A percentile compares a stretch with the other conserved stretches of the same genome.
phyloP scores from a whole-genome alignment of 805 yeast species.

The Candida nitratophila region DNA sequence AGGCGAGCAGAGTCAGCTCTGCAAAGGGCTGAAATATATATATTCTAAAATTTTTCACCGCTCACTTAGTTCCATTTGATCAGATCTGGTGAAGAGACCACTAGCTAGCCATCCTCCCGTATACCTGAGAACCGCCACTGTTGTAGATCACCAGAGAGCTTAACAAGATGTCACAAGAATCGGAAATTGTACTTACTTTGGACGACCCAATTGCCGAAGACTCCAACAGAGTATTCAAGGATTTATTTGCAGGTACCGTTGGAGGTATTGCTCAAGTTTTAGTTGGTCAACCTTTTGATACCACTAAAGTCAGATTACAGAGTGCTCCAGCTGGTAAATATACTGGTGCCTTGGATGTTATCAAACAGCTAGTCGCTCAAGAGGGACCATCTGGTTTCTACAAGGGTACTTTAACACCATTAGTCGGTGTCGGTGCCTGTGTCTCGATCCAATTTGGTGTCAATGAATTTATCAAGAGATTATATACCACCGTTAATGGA shows the following conservation, averaged over 20 bases:
- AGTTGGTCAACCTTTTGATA: conserved; percentile 94
- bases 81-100: too few species aligned
- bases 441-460: conserved; percentile 95
- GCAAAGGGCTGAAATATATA: too few species aligned
- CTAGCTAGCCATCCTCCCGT: too few species aligned
- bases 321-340: conserved; percentile 76
- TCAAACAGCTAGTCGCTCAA: conserved; percentile 57
- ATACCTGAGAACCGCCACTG: too few species aligned
- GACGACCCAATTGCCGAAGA: conserved; percentile 17
- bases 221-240: conserved; percentile 50
- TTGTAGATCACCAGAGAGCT: too few species aligned
- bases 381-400: conserved; percentile 88
- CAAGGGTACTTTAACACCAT: conserved; percentile 90
- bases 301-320: conserved; percentile 89
- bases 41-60: too few species aligned
- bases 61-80: too few species aligned
- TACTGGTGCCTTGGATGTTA: conserved; percentile 67
- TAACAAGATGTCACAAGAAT: conserved; percentile 21
- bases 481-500: conserved; percentile 40
- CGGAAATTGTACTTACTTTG: conserved; percentile 15
- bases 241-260: conserved; percentile 82
- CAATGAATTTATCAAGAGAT: conserved; percentile 88
- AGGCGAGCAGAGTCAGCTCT: too few species aligned
- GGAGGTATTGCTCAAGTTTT: conserved; percentile 96
- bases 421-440: conserved; percentile 96